Conservation (phyloP, 2,329 filamentous ascomycete species). For the Trichoderma semiorbis region DNA sequence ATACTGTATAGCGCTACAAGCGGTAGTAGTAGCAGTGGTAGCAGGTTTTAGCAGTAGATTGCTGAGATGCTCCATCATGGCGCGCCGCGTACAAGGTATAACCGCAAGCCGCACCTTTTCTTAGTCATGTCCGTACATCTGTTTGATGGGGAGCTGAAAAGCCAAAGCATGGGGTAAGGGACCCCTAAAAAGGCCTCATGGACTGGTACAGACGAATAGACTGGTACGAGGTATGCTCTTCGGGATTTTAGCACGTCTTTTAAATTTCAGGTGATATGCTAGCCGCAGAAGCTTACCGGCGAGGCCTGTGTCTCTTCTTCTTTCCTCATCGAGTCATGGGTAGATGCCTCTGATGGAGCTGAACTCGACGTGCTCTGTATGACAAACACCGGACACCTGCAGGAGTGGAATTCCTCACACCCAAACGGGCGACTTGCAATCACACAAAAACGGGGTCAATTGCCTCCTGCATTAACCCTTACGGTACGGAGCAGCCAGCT, state of each 20-base stretch:
- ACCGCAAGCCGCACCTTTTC: neutral
- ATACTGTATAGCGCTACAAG: neutral
- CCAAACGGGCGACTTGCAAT: slow-evolving; percentile 5
- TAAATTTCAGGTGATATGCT: neutral
- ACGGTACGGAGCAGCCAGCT: slow-evolving; percentile 7
- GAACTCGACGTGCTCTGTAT: slow-evolving; percentile 9
- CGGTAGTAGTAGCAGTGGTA: neutral
- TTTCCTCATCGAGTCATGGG: slow-evolving; percentile 2
- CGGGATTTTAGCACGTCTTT: neutral
- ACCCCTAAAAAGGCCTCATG: neutral
- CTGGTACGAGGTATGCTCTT: neutral
- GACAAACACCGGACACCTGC: slow-evolving; percentile 15
- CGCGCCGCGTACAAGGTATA: neutral
- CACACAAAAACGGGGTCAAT: neutral
- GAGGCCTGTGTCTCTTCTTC: neutral
- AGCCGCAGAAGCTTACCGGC: neutral
- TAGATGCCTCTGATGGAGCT: neutral
- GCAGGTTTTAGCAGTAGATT: neutral
- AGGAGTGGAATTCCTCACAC: neutral
- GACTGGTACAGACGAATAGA: neutral
- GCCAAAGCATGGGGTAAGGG: neutral
- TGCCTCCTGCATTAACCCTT: slow-evolving; percentile 7
- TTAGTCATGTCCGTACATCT: neutral
- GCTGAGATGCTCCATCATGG: slow-evolving; percentile 8
- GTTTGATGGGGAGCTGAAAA: neutral